Evolutionary conservation across 306 rosid genomes (phyloP), one percentile per base, ranked within the genome.

Genomic region (Astragalus glycyphyllos): DNA sequence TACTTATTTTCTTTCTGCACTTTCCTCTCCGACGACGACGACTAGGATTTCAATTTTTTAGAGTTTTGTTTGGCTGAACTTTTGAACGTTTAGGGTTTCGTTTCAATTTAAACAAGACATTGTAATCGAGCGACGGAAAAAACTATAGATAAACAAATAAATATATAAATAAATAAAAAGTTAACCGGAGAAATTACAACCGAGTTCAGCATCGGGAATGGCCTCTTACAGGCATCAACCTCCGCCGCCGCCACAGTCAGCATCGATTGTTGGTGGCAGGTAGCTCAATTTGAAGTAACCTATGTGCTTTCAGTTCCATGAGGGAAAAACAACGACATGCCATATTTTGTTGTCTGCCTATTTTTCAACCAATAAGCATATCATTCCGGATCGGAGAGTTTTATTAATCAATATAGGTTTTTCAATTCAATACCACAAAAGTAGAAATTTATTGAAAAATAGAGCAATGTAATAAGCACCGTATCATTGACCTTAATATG

Each of bases 161-260:
- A 6, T 38, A 38, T 3, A 0, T 8, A 40, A 40, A 40, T 8
- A 40, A 40, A 40, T 8, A 40, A 40, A 40, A 40, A 40, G 11
- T 1, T 41, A 69, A 34, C 38, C 53, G 67, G 44, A 61, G 47
- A 63, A 57, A 11, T 38, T 32, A 45, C 68, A 42, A 46, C 15
- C 1, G 8, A 44, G 65, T 46, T 72, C 42, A 51, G 73, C 68
- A 74, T 78, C 20, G 32, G 45, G 23, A 47, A 90, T 90, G 96
- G 96, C 94, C 75, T 87, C 94, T 3, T 90, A 84, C 74, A 63
- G 94, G 82, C 94, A 94, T 44, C 48, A 4, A 2, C 48, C 48
- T 10, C 13, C 13, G 0, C 48, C 48, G 5, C 48, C n/a, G 5
- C 13, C 48, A 65, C 88, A 91, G 6, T 89, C 85, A 80, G 59